phyloP scores from a whole-genome alignment of 2,329 filamentous ascomycete species.

The Trichophyton rubrum region DNA sequence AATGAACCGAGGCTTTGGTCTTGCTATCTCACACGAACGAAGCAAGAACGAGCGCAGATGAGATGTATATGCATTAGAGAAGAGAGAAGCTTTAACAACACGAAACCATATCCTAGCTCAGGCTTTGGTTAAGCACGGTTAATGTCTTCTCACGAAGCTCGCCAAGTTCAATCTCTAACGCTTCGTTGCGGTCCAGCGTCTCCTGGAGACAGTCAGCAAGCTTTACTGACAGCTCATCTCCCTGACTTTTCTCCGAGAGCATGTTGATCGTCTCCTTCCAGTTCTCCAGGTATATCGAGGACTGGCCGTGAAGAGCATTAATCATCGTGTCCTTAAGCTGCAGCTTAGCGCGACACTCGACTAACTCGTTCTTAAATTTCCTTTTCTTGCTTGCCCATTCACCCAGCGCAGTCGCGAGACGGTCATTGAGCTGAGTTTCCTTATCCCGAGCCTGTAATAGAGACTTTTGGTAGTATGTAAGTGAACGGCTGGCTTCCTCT shows the following conservation, averaged over 20 bases:
- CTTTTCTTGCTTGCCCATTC: constrained; percentile 6
- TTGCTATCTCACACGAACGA: not conserved
- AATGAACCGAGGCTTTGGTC: too few relatives aligned
- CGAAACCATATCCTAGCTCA: not conserved
- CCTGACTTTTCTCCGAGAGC: not conserved
- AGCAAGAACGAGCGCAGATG: not conserved
- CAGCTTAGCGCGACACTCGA: not conserved
- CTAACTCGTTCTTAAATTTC: not conserved
- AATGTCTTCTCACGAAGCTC: not conserved
- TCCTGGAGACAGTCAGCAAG: constrained; percentile 2
- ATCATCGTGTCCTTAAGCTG: not conserved
- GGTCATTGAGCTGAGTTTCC: not conserved
- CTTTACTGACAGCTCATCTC: constrained; percentile 4
- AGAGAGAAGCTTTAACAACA: not conserved
- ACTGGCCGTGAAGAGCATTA: not conserved
- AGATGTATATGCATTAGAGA: not conserved
- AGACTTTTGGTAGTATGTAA: not conserved
- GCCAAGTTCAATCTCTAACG: constrained; percentile 3
- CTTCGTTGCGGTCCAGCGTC: constrained; percentile 9
- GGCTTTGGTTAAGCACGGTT: not conserved
- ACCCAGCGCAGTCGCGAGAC: not conserved
- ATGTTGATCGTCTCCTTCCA: constrained; percentile 5
- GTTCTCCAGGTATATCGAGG: not conserved
- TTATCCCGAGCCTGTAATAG: not conserved
- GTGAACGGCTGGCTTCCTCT: not conserved